phyloP scores from a whole-genome alignment of 1,284 basidiomycete genomes.

The Xerocomus nothofagi region DNA sequence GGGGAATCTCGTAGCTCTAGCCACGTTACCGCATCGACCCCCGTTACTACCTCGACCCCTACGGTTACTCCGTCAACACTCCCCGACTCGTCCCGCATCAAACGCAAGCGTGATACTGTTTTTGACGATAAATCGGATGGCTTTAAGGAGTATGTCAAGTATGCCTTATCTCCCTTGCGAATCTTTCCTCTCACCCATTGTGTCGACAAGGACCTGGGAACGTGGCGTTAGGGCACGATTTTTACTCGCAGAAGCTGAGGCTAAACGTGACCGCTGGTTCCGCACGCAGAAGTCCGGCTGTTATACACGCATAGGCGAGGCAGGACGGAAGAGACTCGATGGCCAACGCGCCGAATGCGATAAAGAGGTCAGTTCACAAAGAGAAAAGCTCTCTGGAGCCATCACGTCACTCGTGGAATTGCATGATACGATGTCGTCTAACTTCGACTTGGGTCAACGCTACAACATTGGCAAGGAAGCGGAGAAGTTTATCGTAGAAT shows the following conservation, averaged over 20 bases:
- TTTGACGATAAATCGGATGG: conserved; percentile 25
- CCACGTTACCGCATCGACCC: conserved; percentile 4
- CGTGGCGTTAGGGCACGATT: conserved; percentile 31
- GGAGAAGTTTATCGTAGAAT: conserved; percentile 24
- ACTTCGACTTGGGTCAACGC: conserved; percentile 31
- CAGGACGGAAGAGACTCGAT: conserved; percentile 31
- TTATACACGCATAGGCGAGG: conserved; percentile 33
- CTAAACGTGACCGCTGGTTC: conserved; percentile 31
- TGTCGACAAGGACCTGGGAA: conserved; percentile 27
- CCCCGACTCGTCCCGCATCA: conserved; percentile 19
- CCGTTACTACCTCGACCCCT: conserved; percentile 16
- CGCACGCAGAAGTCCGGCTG: conserved; percentile 32
- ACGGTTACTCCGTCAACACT: conserved; percentile 15
- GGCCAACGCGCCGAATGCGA: conserved; percentile 31
- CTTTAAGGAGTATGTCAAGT: conserved; percentile 36
- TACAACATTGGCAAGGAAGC: conserved; percentile 27
- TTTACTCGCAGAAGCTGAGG: conserved; percentile 30
- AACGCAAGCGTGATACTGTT: conserved; percentile 27
- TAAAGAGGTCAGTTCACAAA: conserved; percentile 22
- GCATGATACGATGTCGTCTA: conserved; percentile 25
- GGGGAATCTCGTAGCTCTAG: conserved; percentile 10
- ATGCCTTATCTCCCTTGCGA: conserved; percentile 1
- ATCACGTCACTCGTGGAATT: conserved; percentile 25
- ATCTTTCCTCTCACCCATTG: not conserved
- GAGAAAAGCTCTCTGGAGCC: conserved; percentile 28